Percentiles rank a stretch among this genome's conserved stretches.
Evolutionary conservation across 2,329 filamentous ascomycete species (phyloP).

Genomic region (Aspergillus pseudotamarii): DNA sequence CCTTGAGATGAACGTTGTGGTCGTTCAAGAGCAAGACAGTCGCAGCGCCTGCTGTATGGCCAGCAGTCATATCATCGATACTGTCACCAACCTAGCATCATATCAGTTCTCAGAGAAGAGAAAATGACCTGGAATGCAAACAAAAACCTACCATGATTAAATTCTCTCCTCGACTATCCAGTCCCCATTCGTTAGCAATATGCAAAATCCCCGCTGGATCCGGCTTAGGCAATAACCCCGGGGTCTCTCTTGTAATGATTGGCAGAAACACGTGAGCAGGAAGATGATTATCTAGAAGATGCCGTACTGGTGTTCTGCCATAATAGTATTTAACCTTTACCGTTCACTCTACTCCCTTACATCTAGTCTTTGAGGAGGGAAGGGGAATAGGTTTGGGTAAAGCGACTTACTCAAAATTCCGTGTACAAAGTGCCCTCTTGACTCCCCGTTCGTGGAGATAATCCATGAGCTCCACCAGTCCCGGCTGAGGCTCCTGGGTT

Average conservation of each 20-base stretch:
- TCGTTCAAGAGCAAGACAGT: conserved; percentile 87
- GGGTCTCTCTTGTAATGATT: conserved; percentile 78
- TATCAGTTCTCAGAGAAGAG: background rate
- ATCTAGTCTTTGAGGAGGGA: background rate
- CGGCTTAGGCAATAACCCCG: conserved; percentile 72
- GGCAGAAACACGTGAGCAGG: conserved; percentile 69
- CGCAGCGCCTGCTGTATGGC: conserved; percentile 77
- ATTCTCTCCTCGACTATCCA: conserved; percentile 52
- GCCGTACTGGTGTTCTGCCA: conserved; percentile 43
- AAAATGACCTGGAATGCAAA: background rate
- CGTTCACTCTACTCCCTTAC: background rate
- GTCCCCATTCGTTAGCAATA: conserved; percentile 76
- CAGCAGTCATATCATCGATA: conserved; percentile 91
- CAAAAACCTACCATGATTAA: conserved; percentile 38
- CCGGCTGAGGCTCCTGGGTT: conserved; percentile 77
- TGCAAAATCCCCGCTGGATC: conserved; percentile 84
- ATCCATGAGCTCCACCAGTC: conserved; percentile 75
- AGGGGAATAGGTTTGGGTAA: conserved; percentile 2
- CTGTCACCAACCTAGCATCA: conserved; percentile 65
- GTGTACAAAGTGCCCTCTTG: conserved; percentile 84
- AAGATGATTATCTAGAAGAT: conserved; percentile 70
- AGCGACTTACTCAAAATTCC: conserved; percentile 75
- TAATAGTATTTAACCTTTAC: background rate
- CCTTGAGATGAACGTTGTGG: conserved; percentile 70
- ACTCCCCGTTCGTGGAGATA: conserved; percentile 72